Base-by-base conservation (phyloP, 371 early-diverging fungal genomes). In the Mucor piriformis region DNA sequence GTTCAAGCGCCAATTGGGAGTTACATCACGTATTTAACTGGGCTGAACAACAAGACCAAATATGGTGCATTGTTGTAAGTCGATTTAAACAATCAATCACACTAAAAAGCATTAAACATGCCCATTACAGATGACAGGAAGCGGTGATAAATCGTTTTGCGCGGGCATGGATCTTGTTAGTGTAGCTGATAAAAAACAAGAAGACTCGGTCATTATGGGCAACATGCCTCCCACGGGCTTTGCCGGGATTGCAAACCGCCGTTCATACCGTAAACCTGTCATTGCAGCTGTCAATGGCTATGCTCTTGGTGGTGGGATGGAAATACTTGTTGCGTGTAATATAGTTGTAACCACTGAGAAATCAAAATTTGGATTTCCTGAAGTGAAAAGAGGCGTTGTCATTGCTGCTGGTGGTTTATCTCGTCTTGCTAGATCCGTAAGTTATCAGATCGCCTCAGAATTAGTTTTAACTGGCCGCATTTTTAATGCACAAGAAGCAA, bases 201-300 rank as follows among this genome's bases (percentile, higher is more conserved):
- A 59, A 5, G 55, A 54, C 13, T 44, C 47, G 11, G 21, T 25
- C 2, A n/a, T 54, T 0, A 56, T 21, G 12, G 59, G 50, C 0
- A 24, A 42, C 11, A 42, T 74, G 53, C 76, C 77, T 20, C 61
- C 66, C 1, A 66, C 72, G 15, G 82, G 82, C 4, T 81, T 81
- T 42, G 82, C 67, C 47, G 82, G 82, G 15, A 33, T 81, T 10
- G 76, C 75, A 32, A 70, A 76, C 48, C 69, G 82, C 12, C 66
- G 63, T 10, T 48, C 54, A 27, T 67, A 64, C 4, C 57, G 76
- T 5, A 81, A 81, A 50, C 81, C 81, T n/a, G 61, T 81, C 4
- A 78, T 81, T 68, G 79, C 79, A 54, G 81, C 81, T 18, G 81
- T 81, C 20, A 71, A 81, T 66, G 81, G 81, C 8, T 74, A 66